These are phyloP conservation scores for Taxawa tesnikishii DNA, from an alignment of 2,329 filamentous ascomycete species.

Conservation along the genomic window DNA sequence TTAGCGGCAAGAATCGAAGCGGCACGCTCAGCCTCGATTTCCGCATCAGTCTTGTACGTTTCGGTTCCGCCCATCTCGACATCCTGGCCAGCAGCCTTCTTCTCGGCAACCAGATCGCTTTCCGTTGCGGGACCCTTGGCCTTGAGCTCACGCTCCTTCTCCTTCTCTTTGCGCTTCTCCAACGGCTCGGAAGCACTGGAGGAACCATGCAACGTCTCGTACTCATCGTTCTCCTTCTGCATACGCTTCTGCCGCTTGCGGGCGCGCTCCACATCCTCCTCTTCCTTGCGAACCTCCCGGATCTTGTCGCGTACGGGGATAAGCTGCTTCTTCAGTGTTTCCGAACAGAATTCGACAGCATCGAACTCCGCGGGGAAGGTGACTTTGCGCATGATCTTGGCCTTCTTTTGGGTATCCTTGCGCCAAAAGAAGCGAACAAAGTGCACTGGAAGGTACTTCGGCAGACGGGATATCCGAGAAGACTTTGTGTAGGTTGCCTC, in stretches of 20 bases:
- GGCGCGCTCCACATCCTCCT: conserved; percentile 81
- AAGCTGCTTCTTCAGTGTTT: conserved; percentile 69
- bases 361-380: conserved; percentile 91
- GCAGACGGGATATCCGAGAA: conserved; percentile 78
- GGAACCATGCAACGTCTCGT: conserved; percentile 18
- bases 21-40: conserved; percentile 76
- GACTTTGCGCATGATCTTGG: conserved; percentile 98
- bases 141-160: conserved; percentile 32
- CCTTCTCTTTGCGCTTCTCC: conserved; percentile 77
- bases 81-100: conserved; percentile 46
- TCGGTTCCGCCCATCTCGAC: conserved; percentile 64
- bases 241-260: conserved; percentile 80
- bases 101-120: conserved; percentile 36
- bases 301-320: conserved; percentile 94
- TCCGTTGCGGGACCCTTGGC: conserved; percentile 20
- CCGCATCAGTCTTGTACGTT: conserved; percentile 88
- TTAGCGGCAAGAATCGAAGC: conserved; percentile 67
- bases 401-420: conserved; percentile 89
- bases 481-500: conserved; percentile 81
- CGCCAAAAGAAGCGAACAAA: conserved; percentile 99
- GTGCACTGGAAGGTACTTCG: conserved; percentile 92
- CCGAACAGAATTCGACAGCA: conserved; percentile 87
- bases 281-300: conserved; percentile 86
- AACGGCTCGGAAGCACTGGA: conserved; percentile 50
- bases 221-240: conserved; percentile 42